A percentile compares a stretch with the other conserved stretches of the same genome.
phyloP scores from a whole-genome alignment of 2,329 filamentous ascomycete genomes.

The Dryadomyces quercus-mongolicae region DNA sequence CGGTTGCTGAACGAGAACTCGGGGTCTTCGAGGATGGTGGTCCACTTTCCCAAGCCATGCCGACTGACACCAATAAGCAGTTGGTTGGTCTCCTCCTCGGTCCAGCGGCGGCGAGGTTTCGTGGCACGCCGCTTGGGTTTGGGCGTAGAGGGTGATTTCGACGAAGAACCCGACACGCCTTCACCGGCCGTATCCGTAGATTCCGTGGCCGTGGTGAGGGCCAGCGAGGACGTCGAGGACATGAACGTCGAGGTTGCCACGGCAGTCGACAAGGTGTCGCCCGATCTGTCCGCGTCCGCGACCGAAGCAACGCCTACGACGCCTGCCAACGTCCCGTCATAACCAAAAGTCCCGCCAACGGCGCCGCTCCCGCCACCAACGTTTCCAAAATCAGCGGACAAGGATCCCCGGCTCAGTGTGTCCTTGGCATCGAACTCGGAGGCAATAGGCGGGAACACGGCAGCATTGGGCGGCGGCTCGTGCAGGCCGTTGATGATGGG shows the following conservation, averaged over 20 bases:
- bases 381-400: slow-evolving; percentile 29
- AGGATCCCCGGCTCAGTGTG: slow-evolving; percentile 24
- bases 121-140: slow-evolving; percentile 41
- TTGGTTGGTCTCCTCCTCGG: slow-evolving; percentile 51
- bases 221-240: not conserved
- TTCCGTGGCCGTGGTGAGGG: not conserved
- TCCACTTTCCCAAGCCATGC: slow-evolving; percentile 55
- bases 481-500: slow-evolving; percentile 54
- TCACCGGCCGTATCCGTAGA: not conserved
- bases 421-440: slow-evolving; percentile 42
- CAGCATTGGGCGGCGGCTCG: slow-evolving; percentile 47
- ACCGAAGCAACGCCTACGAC: slow-evolving; percentile 10
- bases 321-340: slow-evolving; percentile 9
- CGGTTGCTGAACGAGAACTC: slow-evolving; percentile 49
- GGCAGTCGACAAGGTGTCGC: slow-evolving; percentile 4
- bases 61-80: slow-evolving; percentile 48
- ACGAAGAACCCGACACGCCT: slow-evolving; percentile 6
- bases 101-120: slow-evolving; percentile 51
- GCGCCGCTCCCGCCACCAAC: not conserved
- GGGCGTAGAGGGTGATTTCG: slow-evolving; percentile 17
- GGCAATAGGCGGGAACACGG: slow-evolving; percentile 52
- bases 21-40: slow-evolving; percentile 47
- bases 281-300: slow-evolving; percentile 15
- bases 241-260: not conserved
- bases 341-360: slow-evolving; percentile 1